Percentiles rank a stretch among this genome's conserved stretches.
Evolutionary conservation across 306 rosid species (phyloP).

Genomic region (Cucumis hystrix): DNA sequence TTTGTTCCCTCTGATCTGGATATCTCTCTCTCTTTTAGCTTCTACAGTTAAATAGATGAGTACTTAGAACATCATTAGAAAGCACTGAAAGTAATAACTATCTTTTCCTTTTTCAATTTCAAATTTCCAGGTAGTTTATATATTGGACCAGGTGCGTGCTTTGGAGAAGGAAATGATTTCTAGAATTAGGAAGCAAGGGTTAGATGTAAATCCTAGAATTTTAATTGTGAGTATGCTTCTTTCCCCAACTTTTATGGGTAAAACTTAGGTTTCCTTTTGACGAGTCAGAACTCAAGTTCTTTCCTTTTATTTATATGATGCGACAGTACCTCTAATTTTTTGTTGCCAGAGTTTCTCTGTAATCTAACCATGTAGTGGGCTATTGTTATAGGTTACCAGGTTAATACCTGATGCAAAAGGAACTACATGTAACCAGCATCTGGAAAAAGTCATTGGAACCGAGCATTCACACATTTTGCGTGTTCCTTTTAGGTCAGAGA

Average conservation of each 20-base stretch:
- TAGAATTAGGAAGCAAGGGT: conserved; percentile 70
- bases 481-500: conserved; percentile 78
- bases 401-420: conserved; percentile 90
- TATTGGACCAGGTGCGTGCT: conserved; percentile 95
- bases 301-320: background rate
- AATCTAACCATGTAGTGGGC: background rate
- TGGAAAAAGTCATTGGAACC: conserved; percentile 86
- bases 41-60: background rate
- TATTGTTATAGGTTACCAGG: conserved; percentile 47
- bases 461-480: conserved; percentile 72
- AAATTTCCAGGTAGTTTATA: conserved; percentile 65
- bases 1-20: background rate
- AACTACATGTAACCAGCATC: conserved; percentile 83
- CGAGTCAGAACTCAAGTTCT: background rate
- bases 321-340: background rate
- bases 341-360: background rate
- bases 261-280: background rate
- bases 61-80: background rate
- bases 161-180: conserved; percentile 85
- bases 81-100: background rate
- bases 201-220: conserved; percentile 64
- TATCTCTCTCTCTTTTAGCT: background rate
- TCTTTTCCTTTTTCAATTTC: background rate
- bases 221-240: conserved; percentile 45
- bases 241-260: background rate